Evolutionary conservation across 2,329 filamentous ascomycete genomes (phyloP).

Genomic region (Elsinoe fawcettii): DNA sequence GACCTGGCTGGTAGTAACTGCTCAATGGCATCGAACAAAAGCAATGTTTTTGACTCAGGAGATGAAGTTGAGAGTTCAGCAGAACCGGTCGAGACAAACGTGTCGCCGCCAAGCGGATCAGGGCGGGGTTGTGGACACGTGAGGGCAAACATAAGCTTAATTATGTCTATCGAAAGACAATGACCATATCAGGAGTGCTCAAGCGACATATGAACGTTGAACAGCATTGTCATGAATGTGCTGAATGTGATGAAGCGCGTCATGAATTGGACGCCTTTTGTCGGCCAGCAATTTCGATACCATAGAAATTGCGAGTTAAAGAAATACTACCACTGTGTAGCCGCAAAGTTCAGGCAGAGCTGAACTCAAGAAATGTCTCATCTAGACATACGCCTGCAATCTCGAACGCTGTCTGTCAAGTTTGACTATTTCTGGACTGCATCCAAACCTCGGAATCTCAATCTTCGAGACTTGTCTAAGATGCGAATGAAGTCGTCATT

Average conservation of each 20-base stretch:
- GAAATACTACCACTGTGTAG: too few species aligned
- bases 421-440: not conserved
- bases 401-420: not conserved
- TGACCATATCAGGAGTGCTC: not conserved
- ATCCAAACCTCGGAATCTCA: not conserved
- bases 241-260: too few species aligned
- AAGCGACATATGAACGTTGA: not conserved
- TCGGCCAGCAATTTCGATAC: too few species aligned
- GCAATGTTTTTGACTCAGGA: not conserved
- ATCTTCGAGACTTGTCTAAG: not conserved
- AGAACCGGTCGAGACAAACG: not conserved
- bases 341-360: too few species aligned
- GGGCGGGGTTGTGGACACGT: not conserved
- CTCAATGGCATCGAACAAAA: not conserved
- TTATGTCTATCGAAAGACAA: constrained; percentile 7
- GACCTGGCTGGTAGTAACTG: not conserved
- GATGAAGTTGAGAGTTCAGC: not conserved
- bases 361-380: not conserved
- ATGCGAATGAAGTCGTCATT: not conserved
- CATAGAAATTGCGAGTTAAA: too few species aligned
- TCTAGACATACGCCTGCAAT: not conserved
- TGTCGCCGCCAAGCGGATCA: not conserved
- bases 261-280: too few species aligned
- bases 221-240: not conserved
- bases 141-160: not conserved